These are phyloP conservation scores for Primulina huaijiensis DNA, from an alignment of 257 asterid species.

Conservation along the genomic window DNA sequence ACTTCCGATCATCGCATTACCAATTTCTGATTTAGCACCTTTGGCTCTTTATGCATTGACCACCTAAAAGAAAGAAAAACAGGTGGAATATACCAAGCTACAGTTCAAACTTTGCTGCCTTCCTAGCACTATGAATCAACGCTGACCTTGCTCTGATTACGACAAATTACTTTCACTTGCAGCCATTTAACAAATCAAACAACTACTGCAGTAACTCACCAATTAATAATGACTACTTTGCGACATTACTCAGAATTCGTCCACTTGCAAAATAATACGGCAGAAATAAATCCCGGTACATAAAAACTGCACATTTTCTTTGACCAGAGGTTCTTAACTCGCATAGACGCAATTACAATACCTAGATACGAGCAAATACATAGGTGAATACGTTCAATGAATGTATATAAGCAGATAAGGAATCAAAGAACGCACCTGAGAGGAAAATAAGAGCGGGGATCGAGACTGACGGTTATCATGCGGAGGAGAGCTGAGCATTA, in stretches of 20 bases:
- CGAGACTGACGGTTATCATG: conserved; percentile 52
- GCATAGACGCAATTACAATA: not conserved
- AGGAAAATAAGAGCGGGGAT: conserved; percentile 54
- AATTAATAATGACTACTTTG: not conserved
- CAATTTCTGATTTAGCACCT: too few species aligned
- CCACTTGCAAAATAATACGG: conserved; percentile 14
- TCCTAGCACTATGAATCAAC: not conserved
- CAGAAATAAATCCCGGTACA: conserved; percentile 2
- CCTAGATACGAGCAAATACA: not conserved
- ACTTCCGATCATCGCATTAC: not conserved
- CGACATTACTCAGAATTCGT: conserved; percentile 3
- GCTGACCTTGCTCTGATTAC: not conserved
- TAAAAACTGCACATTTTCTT: conserved; percentile 1
- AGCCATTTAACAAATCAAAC: not conserved
- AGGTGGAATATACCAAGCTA: not conserved
- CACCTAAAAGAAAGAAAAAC: not conserved
- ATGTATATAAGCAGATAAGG: not conserved
- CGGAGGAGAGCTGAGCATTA: conserved; percentile 65
- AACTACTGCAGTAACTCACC: not conserved
- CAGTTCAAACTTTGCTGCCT: conserved; percentile 10
- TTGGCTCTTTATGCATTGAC: not conserved
- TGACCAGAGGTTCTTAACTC: conserved; percentile 10
- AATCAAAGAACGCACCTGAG: conserved; percentile 47
- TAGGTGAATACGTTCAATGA: not conserved
- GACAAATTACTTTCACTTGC: not conserved